Conservation (phyloP, 306 rosid genomes). For the Carpinus viminea region DNA sequence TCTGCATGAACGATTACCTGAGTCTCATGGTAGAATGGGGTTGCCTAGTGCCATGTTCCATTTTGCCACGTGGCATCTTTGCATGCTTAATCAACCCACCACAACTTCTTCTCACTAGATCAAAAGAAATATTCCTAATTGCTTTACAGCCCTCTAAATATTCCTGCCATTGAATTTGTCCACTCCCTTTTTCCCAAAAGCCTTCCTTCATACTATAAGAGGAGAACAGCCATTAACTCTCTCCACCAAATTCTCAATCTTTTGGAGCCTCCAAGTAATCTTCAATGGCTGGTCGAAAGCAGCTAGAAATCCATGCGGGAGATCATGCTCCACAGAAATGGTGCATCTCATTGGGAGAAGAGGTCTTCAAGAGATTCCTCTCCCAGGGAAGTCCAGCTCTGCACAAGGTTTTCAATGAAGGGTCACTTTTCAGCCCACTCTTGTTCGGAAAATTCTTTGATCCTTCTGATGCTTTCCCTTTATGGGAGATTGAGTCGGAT, state of each 20-base stretch:
- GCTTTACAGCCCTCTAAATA: conserved; percentile 71
- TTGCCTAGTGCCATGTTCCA: conserved; percentile 29
- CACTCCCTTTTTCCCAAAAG: conserved; percentile 37
- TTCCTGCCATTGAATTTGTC: conserved; percentile 62
- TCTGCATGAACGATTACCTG: conserved; percentile 30
- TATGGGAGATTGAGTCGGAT: conserved; percentile 93
- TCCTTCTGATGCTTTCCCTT: conserved; percentile 97
- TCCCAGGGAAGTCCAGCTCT: conserved; percentile 48
- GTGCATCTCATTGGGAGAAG: conserved; percentile 78
- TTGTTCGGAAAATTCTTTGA: conserved; percentile 92
- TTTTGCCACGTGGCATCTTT: conserved; percentile 33
- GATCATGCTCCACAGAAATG: conserved; percentile 76
- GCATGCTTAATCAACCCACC: conserved; percentile 41
- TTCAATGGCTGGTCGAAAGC: conserved; percentile 48
- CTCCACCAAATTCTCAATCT: conserved; percentile 36
- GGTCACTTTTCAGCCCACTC: conserved; percentile 87
- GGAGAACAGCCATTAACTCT: conserved; percentile 32
- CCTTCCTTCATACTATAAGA: conserved; percentile 59
- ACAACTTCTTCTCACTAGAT: conserved; percentile 24
- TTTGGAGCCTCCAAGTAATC: neutral
- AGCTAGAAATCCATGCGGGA: conserved; percentile 63
- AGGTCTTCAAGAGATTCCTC: conserved; percentile 63
- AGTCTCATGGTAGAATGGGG: conserved; percentile 25
- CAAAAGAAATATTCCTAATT: conserved; percentile 58
- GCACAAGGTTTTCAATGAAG: conserved; percentile 72